A percentile compares a stretch with the other conserved stretches of the same genome.
Conservation (phyloP, 2,329 filamentous ascomycete genomes). For the Plenodomus biglobosus region DNA sequence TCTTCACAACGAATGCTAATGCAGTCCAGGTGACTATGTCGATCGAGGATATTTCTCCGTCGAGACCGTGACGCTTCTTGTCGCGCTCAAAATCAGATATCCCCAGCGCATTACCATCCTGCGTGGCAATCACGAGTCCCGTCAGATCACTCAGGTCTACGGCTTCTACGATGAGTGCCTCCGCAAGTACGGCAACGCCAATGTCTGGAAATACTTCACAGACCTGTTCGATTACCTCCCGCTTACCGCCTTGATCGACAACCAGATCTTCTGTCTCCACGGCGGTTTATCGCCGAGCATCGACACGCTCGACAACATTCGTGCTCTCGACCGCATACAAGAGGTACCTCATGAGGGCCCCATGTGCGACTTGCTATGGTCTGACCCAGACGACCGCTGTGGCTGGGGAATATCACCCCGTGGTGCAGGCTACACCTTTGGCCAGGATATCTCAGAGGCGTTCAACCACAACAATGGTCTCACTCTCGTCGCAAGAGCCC, state of each 20-base stretch:
- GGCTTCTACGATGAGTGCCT: constrained; percentile 79
- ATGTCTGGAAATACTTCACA: constrained; percentile 77
- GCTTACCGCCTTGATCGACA: constrained; percentile 71
- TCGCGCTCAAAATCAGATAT: constrained; percentile 97
- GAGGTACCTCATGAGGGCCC: constrained; percentile 77
- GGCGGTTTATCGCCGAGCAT: constrained; percentile 73
- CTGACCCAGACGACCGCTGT: constrained; percentile 92
- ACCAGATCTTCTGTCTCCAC: constrained; percentile 72
- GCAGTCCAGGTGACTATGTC: constrained; percentile 83
- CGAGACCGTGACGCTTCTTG: constrained; percentile 94
- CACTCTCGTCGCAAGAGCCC: constrained; percentile 91
- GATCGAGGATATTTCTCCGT: constrained; percentile 99
- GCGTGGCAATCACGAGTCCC: constrained; percentile 82
- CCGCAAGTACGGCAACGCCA: constrained; percentile 75
- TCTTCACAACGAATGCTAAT: constrained; percentile 15
- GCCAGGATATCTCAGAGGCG: constrained; percentile 95
- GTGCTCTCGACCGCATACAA: constrained; percentile 54
- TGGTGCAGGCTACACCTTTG: constrained; percentile 93
- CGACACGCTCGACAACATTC: constrained; percentile 71
- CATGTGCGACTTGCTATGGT: constrained; percentile 77
- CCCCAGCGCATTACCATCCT: constrained; percentile 97
- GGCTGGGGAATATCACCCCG: constrained; percentile 95
- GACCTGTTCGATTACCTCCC: constrained; percentile 78
- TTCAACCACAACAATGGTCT: constrained; percentile 99
- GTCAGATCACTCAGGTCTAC: constrained; percentile 77